Conservation (phyloP, 345 rosid genomes). For the Viola odorata region DNA sequence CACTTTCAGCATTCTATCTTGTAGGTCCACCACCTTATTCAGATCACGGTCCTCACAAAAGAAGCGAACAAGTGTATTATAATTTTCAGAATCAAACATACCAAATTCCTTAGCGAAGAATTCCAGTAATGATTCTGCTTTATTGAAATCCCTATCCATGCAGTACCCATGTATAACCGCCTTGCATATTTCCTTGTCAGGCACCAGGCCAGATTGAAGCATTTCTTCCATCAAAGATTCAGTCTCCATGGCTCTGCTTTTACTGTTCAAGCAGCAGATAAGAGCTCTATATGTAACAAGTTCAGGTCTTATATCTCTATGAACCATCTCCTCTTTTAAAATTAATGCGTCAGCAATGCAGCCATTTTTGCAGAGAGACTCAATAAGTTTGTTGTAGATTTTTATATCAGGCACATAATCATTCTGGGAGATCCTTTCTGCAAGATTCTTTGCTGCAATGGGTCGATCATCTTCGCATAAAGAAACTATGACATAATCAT, state of each 20-base stretch:
- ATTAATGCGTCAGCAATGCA: slow-evolving; percentile 43
- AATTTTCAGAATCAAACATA: slow-evolving; percentile 54
- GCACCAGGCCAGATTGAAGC: slow-evolving; percentile 41
- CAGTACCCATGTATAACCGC: slow-evolving; percentile 54
- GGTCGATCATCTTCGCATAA: slow-evolving; percentile 63
- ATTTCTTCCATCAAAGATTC: slow-evolving; percentile 58
- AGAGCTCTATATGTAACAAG: slow-evolving; percentile 44
- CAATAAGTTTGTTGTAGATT: slow-evolving; percentile 42
- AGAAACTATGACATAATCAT: slow-evolving; percentile 42
- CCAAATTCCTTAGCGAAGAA: slow-evolving; percentile 54
- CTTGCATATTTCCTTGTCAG: slow-evolving; percentile 51
- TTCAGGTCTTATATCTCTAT: slow-evolving; percentile 26
- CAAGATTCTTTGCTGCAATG: slow-evolving; percentile 76
- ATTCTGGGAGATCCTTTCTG: slow-evolving; percentile 36
- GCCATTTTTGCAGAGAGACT: slow-evolving; percentile 45
- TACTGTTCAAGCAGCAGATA: slow-evolving; percentile 46
- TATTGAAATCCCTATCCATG: slow-evolving; percentile 35
- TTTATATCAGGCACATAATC: slow-evolving; percentile 40
- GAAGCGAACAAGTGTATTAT: slow-evolving; percentile 37
- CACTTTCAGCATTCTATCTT: slow-evolving; percentile 53
- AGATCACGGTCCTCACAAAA: slow-evolving; percentile 42
- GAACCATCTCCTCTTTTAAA: slow-evolving; percentile 48
- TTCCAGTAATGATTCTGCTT: slow-evolving; percentile 52
- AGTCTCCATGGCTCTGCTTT: slow-evolving; percentile 41
- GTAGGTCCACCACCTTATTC: slow-evolving; percentile 46